These are phyloP conservation scores for Psilocybe azurescens DNA, from an alignment of 768 basidiomycete genomes.

Conservation along the genomic window DNA sequence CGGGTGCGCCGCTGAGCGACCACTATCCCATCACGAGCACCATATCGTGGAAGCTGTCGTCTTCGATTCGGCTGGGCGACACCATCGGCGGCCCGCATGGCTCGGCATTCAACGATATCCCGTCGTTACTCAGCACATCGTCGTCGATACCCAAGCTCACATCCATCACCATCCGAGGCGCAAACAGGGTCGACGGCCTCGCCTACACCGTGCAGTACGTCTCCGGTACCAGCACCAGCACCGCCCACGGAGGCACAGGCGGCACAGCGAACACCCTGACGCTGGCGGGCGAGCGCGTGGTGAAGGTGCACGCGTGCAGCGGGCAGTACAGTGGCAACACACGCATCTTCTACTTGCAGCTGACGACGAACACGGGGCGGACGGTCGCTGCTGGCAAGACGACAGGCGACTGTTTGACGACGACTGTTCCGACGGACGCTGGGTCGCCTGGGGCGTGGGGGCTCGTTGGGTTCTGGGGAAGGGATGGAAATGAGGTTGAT, in stretches of 20 bases:
- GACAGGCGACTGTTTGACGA: slow-evolving; percentile 32
- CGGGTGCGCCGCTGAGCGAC: slow-evolving; percentile 38
- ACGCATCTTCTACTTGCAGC: slow-evolving; percentile 35
- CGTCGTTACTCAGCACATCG: slow-evolving; percentile 21
- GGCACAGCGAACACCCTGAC: slow-evolving; percentile 34
- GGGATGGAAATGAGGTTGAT: slow-evolving; percentile 35
- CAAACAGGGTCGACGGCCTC: slow-evolving; percentile 36
- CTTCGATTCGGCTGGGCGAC: slow-evolving; percentile 35
- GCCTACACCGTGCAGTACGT: slow-evolving; percentile 28
- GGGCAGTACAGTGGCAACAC: slow-evolving; percentile 31
- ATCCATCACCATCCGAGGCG: slow-evolving; percentile 37
- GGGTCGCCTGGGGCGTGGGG: slow-evolving; percentile 34
- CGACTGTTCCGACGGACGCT: slow-evolving; percentile 33
- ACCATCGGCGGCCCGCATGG: slow-evolving; percentile 40
- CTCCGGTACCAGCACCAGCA: slow-evolving; percentile 21
- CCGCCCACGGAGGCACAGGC: slow-evolving; percentile 39
- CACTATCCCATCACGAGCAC: slow-evolving; percentile 38
- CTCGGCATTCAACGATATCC: slow-evolving; percentile 35
- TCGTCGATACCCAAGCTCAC: slow-evolving; percentile 29
- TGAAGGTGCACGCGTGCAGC: slow-evolving; percentile 29
- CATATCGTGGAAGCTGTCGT: slow-evolving; percentile 35
- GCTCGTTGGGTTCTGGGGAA: slow-evolving; percentile 37
- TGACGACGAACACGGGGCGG: slow-evolving; percentile 36
- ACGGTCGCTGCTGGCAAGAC: slow-evolving; percentile 31
- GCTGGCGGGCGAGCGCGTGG: slow-evolving; percentile 31